Percentiles rank a stretch among this genome's conserved stretches.
phyloP scores from a whole-genome alignment of 768 basidiomycete genomes.

The Pseudohyphozyma bogoriensis region DNA sequence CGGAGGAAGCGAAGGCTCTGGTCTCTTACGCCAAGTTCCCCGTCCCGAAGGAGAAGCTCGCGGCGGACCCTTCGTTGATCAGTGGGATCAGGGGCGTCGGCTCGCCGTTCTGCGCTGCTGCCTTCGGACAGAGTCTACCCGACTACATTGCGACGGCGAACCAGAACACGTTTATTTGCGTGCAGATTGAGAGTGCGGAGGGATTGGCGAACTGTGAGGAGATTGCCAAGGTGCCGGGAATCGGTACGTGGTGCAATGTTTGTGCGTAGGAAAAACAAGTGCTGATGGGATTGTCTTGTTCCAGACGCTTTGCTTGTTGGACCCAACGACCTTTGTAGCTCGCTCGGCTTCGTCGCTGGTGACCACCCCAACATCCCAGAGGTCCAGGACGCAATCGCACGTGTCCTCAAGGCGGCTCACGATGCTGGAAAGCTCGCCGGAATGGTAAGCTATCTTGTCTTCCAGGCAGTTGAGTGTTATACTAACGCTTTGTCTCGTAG shows the following conservation, averaged over 20 bases:
- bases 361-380: slow-evolving; percentile 32
- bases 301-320: slow-evolving; percentile 38
- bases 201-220: slow-evolving; percentile 38
- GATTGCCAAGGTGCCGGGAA: slow-evolving; percentile 36
- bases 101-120: slow-evolving; percentile 36
- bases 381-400: slow-evolving; percentile 37
- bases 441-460: slow-evolving; percentile 10
- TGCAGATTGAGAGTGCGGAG: slow-evolving; percentile 37
- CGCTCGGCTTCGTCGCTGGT: slow-evolving; percentile 34
- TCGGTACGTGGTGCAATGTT: slow-evolving; percentile 18
- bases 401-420: slow-evolving; percentile 36
- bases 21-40: slow-evolving; percentile 34
- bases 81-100: slow-evolving; percentile 36
- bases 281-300: not conserved
- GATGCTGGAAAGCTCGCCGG: slow-evolving; percentile 37
- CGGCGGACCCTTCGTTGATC: not conserved
- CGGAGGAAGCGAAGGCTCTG: slow-evolving; percentile 36
- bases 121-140: slow-evolving; percentile 32
- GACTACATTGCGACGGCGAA: slow-evolving; percentile 35
- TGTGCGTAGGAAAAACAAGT: not conserved
- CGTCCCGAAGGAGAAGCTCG: slow-evolving; percentile 11
- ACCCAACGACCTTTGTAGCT: slow-evolving; percentile 38
- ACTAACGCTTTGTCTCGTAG: not conserved
- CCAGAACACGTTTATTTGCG: slow-evolving; percentile 35
- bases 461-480: not conserved